phyloP scores from a whole-genome alignment of 768 basidiomycete species.

The Pholiota microspora region DNA sequence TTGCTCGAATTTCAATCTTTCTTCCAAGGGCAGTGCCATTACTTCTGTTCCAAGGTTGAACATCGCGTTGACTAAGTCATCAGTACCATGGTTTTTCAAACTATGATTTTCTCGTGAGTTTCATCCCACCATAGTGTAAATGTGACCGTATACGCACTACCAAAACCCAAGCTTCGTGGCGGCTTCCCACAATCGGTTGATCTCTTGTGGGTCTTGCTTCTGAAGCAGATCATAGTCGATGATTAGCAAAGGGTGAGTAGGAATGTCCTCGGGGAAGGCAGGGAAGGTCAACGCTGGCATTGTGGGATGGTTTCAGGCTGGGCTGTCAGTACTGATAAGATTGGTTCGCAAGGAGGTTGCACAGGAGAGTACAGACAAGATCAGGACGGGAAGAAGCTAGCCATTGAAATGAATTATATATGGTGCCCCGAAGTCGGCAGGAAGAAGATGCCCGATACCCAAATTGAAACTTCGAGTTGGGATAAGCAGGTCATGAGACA shows the following conservation, averaged over 20 bases:
- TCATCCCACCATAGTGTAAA: constrained; percentile 2
- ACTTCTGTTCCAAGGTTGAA: constrained; percentile 55
- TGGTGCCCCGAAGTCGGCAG: not conserved
- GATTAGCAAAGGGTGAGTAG: constrained; percentile 53
- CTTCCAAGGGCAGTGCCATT: constrained; percentile 50
- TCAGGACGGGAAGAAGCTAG: not conserved
- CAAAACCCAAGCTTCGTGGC: constrained; percentile 63
- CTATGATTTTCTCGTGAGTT: constrained; percentile 23
- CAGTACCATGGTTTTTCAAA: constrained; percentile 55
- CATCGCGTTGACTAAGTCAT: constrained; percentile 46
- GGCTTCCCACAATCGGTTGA: constrained; percentile 53
- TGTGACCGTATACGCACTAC: constrained; percentile 44
- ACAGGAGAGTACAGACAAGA: not conserved
- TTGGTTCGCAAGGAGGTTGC: not conserved
- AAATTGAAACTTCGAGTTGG: not conserved
- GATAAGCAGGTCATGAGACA: not conserved
- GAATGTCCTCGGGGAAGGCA: constrained; percentile 50
- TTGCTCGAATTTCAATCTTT: constrained; percentile 59
- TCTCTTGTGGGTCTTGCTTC: constrained; percentile 39
- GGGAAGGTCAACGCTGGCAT: constrained; percentile 26
- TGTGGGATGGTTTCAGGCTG: not conserved
- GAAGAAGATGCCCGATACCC: not conserved
- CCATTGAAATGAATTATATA: not conserved
- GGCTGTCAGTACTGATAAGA: not conserved
- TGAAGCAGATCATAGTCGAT: constrained; percentile 52